phyloP scores from a whole-genome alignment of 2,329 filamentous ascomycete species.

The Claviceps sp. region DNA sequence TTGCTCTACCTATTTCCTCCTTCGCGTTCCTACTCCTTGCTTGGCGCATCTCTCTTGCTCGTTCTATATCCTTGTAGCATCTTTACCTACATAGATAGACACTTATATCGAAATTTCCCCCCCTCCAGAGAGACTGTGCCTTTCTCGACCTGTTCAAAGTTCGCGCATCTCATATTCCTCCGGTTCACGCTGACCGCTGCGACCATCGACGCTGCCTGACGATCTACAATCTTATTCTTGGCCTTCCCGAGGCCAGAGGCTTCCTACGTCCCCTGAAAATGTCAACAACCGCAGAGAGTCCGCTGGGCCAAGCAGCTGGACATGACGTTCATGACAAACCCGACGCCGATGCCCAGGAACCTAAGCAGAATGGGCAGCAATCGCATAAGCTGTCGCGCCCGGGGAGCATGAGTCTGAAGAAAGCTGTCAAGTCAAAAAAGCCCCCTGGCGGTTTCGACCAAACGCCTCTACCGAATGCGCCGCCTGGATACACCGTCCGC shows the following conservation, averaged over 20 bases:
- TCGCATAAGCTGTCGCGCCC: not conserved
- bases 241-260: not conserved
- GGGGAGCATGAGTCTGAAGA: conserved; percentile 10
- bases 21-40: too few relatives aligned
- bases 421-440: conserved; percentile 15
- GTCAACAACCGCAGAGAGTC: not conserved
- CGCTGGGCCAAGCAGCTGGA: not conserved
- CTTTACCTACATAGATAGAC: too few relatives aligned
- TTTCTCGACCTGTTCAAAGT: too few relatives aligned
- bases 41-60: too few relatives aligned
- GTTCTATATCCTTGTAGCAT: too few relatives aligned
- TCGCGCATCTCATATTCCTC: too few relatives aligned
- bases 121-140: too few relatives aligned
- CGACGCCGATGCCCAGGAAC: not conserved
- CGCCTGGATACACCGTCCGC: conserved; percentile 70
- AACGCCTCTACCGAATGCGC: conserved; percentile 61
- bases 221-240: not conserved
- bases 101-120: too few relatives aligned
- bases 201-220: not conserved
- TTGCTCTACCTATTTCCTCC: too few relatives aligned
- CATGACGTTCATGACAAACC: not conserved
- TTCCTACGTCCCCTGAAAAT: not conserved
- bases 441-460: conserved; percentile 69
- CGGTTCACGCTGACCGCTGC: too few relatives aligned
- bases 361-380: not conserved